Conservation (phyloP, 352 stramenopile genomes). For the Phytophthora nicotianae region DNA sequence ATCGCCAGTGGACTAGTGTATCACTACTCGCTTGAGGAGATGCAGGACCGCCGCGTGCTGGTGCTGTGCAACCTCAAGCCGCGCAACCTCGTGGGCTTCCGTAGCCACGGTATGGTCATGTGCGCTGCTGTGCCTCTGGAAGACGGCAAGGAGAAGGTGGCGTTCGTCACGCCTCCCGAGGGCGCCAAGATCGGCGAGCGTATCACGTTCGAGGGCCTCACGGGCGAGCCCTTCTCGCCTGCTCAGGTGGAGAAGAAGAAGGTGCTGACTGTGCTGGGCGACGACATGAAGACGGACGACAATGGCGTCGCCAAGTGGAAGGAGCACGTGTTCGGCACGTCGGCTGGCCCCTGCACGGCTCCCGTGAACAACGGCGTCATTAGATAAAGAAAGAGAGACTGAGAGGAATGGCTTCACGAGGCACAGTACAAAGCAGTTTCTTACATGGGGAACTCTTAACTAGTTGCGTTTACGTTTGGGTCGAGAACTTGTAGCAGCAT, state of each 20-base stretch:
- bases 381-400: constrained; percentile 44
- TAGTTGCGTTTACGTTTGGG: constrained; percentile 49
- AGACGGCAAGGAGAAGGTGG: constrained; percentile 81
- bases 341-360: constrained; percentile 73
- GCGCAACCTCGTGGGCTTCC: constrained; percentile 90
- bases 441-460: constrained; percentile 4
- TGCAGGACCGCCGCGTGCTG: constrained; percentile 84
- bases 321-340: constrained; percentile 78
- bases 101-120: constrained; percentile 93
- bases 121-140: constrained; percentile 74
- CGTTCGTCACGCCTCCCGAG: constrained; percentile 83
- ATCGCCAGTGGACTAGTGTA: constrained; percentile 89
- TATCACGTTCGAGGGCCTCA: constrained; percentile 70
- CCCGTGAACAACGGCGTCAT: constrained; percentile 78
- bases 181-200: constrained; percentile 78
- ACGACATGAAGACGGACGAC: constrained; percentile 85
- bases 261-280: constrained; percentile 74
- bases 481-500: constrained; percentile 23
- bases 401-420: neutral
- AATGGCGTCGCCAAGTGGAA: constrained; percentile 85
- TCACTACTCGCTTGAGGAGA: constrained; percentile 89
- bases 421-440: constrained; percentile 7
- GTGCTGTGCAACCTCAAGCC: constrained; percentile 93
- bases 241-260: constrained; percentile 92
- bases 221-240: constrained; percentile 75